Base-by-base conservation (phyloP, 192 early-diverging fungal genomes). In the Coemansia sp. region DNA sequence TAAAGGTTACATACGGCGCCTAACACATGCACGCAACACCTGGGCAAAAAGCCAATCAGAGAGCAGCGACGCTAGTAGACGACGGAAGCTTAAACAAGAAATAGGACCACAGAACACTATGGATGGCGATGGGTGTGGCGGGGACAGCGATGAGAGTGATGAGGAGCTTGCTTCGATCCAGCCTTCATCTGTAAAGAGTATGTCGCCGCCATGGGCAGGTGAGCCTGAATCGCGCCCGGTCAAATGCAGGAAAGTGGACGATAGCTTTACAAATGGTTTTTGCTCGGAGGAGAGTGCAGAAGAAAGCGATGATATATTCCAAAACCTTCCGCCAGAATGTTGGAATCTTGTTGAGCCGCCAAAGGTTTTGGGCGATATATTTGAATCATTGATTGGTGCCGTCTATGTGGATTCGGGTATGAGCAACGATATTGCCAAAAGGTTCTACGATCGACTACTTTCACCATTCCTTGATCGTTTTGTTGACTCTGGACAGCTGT, bases 361-460 rank as follows among this genome's bases (percentile, higher is more conserved):
- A 23, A 98, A 98, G 63, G 89, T 92, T 0, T 68, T 93, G 45
- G 90, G 90, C 8, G 95, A 98, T 79, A 69, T 95, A 1, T 84
- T 95, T n/a, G 95, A 98, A 74, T 89, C 91, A 39, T 84, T 95
- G 39, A 39, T 94, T 13, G 95, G 95, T 3, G 94, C 95, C 7
- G 76, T 95, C 6, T 92, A 90, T 68, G 85, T 95, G 20, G 95
- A 98, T 71, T 86, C 87, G 35, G 85, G 84, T 1, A 93, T 92
- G 72, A 71, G 89, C 61, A 58, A 85, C 53, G 78, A 82, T 0
- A 75, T 81, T 2, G 85, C 81, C 5, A 58, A 79, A 15, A 56
- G 67, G 8, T 45, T 85, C 8, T 91, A 81, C 63, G 35, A 74
- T 57, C 67, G 70, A 21, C 37, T 81, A 9, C 26, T 84, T 34